Base-by-base conservation (phyloP, 495 filamentous ascomycete genomes). In the Sordaria brevicollis region DNA sequence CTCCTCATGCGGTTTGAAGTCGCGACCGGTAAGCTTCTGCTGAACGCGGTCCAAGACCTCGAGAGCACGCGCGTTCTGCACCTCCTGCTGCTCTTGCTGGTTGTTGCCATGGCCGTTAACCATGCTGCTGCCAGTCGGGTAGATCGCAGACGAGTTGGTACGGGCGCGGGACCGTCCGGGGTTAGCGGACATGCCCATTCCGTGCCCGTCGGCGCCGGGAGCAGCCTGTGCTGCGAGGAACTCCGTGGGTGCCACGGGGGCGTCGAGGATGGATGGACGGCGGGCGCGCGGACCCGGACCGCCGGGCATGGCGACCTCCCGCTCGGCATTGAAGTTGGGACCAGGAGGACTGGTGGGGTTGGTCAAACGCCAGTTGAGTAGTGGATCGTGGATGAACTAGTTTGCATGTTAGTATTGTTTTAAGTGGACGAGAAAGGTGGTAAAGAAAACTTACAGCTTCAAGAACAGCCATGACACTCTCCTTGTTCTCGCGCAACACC, bases 391-490 rank as follows among this genome's bases (percentile, higher is more conserved):
- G 75, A 99, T 96, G 82, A 99, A 99, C 88, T 93, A 74, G 37
- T 77, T 70, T 36, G 25, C 57, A 62, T n/a, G 66, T 77, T 72
- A 73, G 76, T 78, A 29, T 21, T 36, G 10, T 37, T 19, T 17
- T 1, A 31, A 19, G n/a, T 10, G 8, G 19, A 21, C n/a, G 4
- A 31, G 4, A 35, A 33, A 19, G 35, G 31, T 17, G 17, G 21
- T 68, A 62, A 19, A 19, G 37, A 39, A 67, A 25, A 89, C 91
- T 89, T 89, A 94, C 92, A 72, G 95, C 95, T 85, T 99, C 95
- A 38, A 99, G 83, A 21, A 99, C 95, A 10, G 95, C 95, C 95
- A 98, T 97, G 65, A 99, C 83, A 9, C 92, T 96, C 79, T 99
- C 95, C 78, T 99, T 98, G 80, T 98, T 98, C 70, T 94, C 93